Percentiles rank a stretch among this genome's conserved stretches.
These are phyloP conservation scores for Penicillium bovifimosum DNA, from an alignment of 495 filamentous ascomycete species.

Conservation along the genomic window DNA sequence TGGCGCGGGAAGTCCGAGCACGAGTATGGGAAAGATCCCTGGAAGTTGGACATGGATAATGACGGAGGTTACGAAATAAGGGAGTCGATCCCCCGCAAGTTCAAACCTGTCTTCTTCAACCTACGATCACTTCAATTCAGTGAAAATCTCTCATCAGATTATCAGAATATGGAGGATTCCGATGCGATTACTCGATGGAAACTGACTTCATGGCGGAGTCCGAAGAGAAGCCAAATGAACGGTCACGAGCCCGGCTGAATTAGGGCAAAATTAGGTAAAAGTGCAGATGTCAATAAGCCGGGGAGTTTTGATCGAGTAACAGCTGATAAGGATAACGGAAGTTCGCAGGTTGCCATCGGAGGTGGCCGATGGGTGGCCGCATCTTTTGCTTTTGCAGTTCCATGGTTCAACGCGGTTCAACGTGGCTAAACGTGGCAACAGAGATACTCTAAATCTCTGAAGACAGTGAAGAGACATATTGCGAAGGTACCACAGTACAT, in stretches of 20 bases:
- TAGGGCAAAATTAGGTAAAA: not conserved
- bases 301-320: not conserved
- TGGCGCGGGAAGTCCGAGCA: not conserved
- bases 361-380: not conserved
- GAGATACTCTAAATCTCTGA: no score
- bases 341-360: not conserved
- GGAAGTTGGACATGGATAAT: not conserved
- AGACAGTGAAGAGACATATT: no score
- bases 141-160: no score
- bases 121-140: no score
- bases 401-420: no score
- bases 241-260: not conserved
- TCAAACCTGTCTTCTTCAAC: not conserved
- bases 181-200: not conserved
- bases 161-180: not conserved
- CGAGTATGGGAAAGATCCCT: not conserved
- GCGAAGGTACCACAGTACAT: no score
- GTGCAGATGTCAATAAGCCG: constrained; percentile 15
- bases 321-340: not conserved
- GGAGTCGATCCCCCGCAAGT: not conserved
- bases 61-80: not conserved
- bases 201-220: not conserved
- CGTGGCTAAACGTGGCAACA: no score
- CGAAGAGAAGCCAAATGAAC: not conserved
- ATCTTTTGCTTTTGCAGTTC: no score